Evolutionary conservation across 305 asterid species (phyloP).

Genomic region (Nicotiana rustica): DNA sequence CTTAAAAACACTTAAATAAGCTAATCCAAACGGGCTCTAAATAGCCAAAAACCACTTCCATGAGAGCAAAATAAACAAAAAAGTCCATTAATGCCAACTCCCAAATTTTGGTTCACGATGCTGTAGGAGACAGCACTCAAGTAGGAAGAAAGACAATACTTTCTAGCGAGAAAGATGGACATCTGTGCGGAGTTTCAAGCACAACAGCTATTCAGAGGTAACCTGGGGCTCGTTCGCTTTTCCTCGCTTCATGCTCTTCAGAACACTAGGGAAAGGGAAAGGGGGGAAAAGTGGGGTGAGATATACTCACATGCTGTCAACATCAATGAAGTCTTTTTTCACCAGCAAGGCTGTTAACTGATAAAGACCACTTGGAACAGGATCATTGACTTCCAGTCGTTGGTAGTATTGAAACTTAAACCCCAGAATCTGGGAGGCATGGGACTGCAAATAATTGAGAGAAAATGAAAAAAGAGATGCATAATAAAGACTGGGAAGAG

Average conservation of each 20-base stretch:
- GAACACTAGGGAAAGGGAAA: neutral
- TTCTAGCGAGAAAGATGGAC: slow-evolving; percentile 14
- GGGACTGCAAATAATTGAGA: slow-evolving; percentile 68
- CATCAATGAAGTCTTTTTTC: slow-evolving; percentile 84
- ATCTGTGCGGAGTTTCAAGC: neutral
- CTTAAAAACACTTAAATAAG: no score
- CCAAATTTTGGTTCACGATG: neutral
- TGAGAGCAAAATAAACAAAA: neutral
- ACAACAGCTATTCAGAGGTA: neutral
- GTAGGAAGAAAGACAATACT: slow-evolving; percentile 22
- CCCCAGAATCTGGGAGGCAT: slow-evolving; percentile 95
- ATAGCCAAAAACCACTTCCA: neutral
- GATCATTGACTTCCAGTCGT: slow-evolving; percentile 68
- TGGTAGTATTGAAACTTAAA: slow-evolving; percentile 95
- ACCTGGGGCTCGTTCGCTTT: no score
- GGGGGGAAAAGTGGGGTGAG: slow-evolving; percentile 9
- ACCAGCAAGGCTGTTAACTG: slow-evolving; percentile 89
- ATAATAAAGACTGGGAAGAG: slow-evolving; percentile 28
- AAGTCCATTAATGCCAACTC: neutral
- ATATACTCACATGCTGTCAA: slow-evolving; percentile 86
- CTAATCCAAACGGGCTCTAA: neutral
- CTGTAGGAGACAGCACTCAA: neutral
- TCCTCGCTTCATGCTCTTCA: no score
- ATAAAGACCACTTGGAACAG: slow-evolving; percentile 80
- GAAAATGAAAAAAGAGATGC: slow-evolving; percentile 29